These are phyloP conservation scores for Lepidium aucheri DNA, from an alignment of 345 rosid genomes.

Conservation along the genomic window DNA sequence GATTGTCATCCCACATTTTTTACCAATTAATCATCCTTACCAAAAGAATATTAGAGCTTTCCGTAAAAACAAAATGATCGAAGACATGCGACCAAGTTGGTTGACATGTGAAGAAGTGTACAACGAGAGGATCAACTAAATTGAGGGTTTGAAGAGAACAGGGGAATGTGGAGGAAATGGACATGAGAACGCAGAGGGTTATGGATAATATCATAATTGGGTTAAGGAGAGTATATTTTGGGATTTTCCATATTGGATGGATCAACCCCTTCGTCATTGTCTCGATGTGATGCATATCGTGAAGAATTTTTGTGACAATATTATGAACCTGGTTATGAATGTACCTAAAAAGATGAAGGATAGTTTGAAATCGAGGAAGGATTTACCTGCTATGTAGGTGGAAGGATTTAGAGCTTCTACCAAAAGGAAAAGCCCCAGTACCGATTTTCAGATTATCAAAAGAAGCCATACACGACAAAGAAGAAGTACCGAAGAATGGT, in stretches of 20 bases:
- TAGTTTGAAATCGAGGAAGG: background rate
- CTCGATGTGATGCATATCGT: background rate
- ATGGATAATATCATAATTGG: background rate
- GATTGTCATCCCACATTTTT: background rate
- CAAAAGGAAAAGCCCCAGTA: background rate
- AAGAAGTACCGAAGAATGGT: no score
- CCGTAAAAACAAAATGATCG: background rate
- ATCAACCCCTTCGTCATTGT: background rate
- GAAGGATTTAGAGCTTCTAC: background rate
- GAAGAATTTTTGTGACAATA: background rate
- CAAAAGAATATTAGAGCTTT: background rate
- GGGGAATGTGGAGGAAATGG: background rate
- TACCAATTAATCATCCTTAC: background rate
- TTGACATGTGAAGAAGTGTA: background rate
- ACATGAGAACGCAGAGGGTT: background rate
- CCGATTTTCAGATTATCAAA: background rate
- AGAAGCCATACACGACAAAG: background rate
- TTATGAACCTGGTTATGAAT: background rate
- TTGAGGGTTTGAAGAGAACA: background rate
- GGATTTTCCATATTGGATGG: background rate
- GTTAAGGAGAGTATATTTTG: background rate
- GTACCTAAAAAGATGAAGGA: background rate
- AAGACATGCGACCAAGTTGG: background rate
- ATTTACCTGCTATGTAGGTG: background rate
- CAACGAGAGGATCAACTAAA: background rate